These are phyloP conservation scores for Beauveria sp. DNA, from an alignment of 2,329 filamentous ascomycete genomes.

Conservation along the genomic window DNA sequence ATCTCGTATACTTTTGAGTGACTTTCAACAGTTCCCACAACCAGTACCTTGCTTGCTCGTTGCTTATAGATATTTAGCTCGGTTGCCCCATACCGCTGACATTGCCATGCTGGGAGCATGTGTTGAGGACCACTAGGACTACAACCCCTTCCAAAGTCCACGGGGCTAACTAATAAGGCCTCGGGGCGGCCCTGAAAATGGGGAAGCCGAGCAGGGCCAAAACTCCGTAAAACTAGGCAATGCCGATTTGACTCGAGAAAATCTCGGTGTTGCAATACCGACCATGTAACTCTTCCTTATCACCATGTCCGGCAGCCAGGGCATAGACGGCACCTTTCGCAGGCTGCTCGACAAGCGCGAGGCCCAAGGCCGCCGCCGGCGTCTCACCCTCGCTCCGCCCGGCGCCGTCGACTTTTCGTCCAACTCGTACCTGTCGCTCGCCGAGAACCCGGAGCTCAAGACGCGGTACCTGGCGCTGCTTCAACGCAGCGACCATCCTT, in stretches of 20 bases:
- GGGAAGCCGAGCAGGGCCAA: neutral
- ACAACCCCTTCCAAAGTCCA: neutral
- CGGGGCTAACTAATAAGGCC: too few species aligned
- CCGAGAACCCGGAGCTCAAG: conserved; percentile 42
- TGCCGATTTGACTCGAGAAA: neutral
- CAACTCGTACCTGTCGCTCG: conserved; percentile 73
- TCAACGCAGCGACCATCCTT: conserved; percentile 10
- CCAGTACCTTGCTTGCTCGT: neutral
- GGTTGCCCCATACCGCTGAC: neutral
- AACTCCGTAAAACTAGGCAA: neutral
- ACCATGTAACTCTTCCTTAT: neutral
- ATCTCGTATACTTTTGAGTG: neutral
- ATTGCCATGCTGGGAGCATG: neutral
- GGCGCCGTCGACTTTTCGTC: conserved; percentile 71
- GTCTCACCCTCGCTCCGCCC: conserved; percentile 51
- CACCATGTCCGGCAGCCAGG: conserved; percentile 6
- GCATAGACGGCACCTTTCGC: conserved; percentile 22
- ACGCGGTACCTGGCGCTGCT: conserved; percentile 52
- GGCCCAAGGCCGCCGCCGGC: conserved; percentile 32
- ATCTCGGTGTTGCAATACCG: neutral
- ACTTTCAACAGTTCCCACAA: conserved; percentile 11
- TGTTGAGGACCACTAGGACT: neutral
- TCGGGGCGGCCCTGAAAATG: neutral
- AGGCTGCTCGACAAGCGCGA: conserved; percentile 23
- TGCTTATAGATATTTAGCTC: neutral